A percentile compares a stretch with the other conserved stretches of the same genome.
phyloP scores from a whole-genome alignment of 306 rosid genomes.

The Trifolium pratense region DNA sequence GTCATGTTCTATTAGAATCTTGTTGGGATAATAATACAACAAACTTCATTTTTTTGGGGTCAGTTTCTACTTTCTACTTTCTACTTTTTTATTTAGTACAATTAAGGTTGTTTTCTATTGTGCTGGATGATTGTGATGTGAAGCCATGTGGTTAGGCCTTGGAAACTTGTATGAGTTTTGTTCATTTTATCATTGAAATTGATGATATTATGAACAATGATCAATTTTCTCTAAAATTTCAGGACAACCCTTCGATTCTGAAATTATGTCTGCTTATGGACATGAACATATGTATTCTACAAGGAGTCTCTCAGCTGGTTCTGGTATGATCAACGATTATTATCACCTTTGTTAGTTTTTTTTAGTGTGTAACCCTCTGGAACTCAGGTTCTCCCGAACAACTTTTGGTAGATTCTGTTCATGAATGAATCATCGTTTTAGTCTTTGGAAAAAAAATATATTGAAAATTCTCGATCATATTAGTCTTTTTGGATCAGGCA shows the following conservation, averaged over 20 bases:
- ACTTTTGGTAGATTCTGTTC: neutral
- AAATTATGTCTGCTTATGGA: constrained; percentile 68
- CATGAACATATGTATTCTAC: constrained; percentile 68
- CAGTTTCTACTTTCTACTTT: neutral
- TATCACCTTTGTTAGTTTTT: neutral
- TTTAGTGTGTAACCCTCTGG: too few species aligned
- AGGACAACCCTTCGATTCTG: constrained; percentile 52
- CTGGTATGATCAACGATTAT: constrained; percentile 50
- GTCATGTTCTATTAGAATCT: neutral
- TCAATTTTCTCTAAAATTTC: constrained; percentile 42
- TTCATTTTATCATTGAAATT: neutral
- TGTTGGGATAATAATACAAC: neutral
- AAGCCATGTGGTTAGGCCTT: neutral
- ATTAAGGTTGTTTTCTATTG: neutral
- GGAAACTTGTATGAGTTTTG: neutral
- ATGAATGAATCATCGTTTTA: neutral
- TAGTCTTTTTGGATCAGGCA: neutral
- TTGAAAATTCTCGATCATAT: neutral
- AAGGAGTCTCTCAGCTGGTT: constrained; percentile 58
- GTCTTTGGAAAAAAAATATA: neutral
- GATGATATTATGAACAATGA: constrained; percentile 28
- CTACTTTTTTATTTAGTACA: neutral
- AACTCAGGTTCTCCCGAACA: too few species aligned
- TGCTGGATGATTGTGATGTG: neutral
- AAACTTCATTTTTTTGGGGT: neutral